These are phyloP conservation scores for Aegilops umbellulata DNA, from an alignment of 176 grass and related monocot species.

Conservation along the genomic window DNA sequence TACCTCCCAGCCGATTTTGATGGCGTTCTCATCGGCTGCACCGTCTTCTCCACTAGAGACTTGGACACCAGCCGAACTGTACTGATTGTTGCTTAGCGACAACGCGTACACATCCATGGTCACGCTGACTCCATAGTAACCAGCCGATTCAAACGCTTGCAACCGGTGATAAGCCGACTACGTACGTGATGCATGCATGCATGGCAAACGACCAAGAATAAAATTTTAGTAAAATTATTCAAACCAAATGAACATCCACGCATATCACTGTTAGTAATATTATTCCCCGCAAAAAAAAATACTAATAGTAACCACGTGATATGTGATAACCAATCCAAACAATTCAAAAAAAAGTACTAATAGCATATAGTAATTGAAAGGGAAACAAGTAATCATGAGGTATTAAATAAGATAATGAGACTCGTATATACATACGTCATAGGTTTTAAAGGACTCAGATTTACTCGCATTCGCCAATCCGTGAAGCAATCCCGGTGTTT, in stretches of 20 bases:
- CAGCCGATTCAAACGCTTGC: neutral
- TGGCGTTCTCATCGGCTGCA: neutral
- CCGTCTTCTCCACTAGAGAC: neutral
- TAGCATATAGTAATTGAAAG: too few relatives aligned
- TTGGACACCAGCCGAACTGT: neutral
- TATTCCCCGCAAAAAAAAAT: too few relatives aligned
- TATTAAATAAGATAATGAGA: neutral
- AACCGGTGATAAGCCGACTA: neutral
- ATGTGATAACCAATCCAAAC: too few relatives aligned
- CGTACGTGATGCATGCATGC: neutral
- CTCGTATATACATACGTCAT: too few relatives aligned
- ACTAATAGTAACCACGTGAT: too few relatives aligned
- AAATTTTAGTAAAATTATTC: too few relatives aligned
- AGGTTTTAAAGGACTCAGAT: too few relatives aligned
- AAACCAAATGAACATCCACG: too few relatives aligned
- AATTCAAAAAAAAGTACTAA: too few relatives aligned
- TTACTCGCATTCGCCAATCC: neutral
- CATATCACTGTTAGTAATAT: too few relatives aligned
- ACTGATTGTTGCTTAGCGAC: neutral
- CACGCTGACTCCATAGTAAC: neutral
- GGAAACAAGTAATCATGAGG: too few relatives aligned
- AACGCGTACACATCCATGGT: neutral
- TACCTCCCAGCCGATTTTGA: neutral
- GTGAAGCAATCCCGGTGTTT: neutral
- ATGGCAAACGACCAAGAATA: neutral